phyloP scores from a whole-genome alignment of 2,329 filamentous ascomycete genomes.

The Colletotrichum trifolii region DNA sequence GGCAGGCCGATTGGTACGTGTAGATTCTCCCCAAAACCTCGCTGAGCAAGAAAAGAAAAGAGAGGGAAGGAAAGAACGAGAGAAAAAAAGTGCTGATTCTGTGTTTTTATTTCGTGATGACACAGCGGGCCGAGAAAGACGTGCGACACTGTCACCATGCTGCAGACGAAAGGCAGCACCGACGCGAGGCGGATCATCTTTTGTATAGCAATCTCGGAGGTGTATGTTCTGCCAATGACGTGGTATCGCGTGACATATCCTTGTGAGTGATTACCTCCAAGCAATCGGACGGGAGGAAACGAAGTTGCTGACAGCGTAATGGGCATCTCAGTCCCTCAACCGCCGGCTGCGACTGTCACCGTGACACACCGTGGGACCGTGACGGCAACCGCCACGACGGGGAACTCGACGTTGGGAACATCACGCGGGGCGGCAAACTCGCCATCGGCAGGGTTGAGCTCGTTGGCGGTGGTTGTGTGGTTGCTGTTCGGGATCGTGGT shows the following conservation, averaged over 20 bases:
- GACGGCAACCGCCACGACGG: background rate
- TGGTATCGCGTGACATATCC: constrained; percentile 22
- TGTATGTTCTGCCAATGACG: constrained; percentile 21
- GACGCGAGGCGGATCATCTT: constrained; percentile 25
- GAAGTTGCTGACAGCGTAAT: no score
- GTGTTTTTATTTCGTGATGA: fast-evolving
- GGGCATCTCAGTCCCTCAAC: background rate
- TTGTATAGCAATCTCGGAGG: constrained; percentile 15
- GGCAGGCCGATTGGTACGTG: constrained; percentile 23
- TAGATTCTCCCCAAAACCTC: background rate
- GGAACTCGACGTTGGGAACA: background rate
- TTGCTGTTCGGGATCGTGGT: no score
- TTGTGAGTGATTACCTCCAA: background rate
- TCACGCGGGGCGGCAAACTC: background rate
- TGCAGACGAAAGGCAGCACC: constrained; percentile 3
- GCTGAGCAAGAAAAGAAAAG: no score
- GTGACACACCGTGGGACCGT: background rate
- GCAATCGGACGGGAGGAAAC: background rate
- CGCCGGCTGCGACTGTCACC: background rate
- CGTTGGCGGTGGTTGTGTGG: no score
- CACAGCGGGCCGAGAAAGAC: constrained; percentile 11
- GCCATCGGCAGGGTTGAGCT: no score
- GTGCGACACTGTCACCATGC: constrained; percentile 22
- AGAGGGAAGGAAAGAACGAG: no score
- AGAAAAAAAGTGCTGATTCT: no score